Evolutionary conservation across 1,284 basidiomycete species (phyloP), one percentile per base, ranked within the genome.

Genomic region (Moesziomyces antarcticus): DNA sequence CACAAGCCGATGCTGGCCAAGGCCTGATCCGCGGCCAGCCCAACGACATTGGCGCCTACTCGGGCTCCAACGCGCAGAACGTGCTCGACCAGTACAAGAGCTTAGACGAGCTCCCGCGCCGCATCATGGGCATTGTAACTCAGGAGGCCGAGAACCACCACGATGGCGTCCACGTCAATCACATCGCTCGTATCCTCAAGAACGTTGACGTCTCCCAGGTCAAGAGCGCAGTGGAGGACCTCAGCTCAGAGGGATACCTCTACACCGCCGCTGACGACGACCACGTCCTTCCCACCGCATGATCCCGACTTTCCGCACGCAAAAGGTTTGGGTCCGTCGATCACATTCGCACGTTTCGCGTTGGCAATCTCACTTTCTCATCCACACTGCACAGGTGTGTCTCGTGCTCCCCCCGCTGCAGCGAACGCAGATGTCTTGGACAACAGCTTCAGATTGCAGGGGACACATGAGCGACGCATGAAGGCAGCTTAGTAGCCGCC

Each of bases 191-290:
- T 30, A 63, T 71, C 57, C 40, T 73, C 40, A 76, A 70, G 46
- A 64, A 61, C 4, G 55, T 71, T 3, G 73, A 76, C 42, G 50
- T 62, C 3, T 46, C 51, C 20, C 49, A 74, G 57, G 62, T 75
- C 73, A 79, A 71, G 58, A 63, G 54, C 24, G 71, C 68, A 8
- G 75, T 80, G 4, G 78, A 80, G 41, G 78, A 80, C n/a, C 50
- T 80, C 14, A 67, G 71, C 22, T 73, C 73, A 14, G 78, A 80
- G 43, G 78, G 78, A 5, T 80, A 78, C 45, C 70, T 80, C 42
- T 80, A 78, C 54, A 75, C 75, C n/a, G 76, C 78, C 18, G 74
- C 73, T 20, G 76, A 80, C 52, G 78, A 80, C 22, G 73, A 77
- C 22, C 78, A 80, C 50, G 77, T 78, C 21, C 56, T 80, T n/a